A percentile compares a stretch with the other conserved stretches of the same genome.
Conservation (phyloP, 139 green algal genomes). For the Tetraselmis striata region DNA sequence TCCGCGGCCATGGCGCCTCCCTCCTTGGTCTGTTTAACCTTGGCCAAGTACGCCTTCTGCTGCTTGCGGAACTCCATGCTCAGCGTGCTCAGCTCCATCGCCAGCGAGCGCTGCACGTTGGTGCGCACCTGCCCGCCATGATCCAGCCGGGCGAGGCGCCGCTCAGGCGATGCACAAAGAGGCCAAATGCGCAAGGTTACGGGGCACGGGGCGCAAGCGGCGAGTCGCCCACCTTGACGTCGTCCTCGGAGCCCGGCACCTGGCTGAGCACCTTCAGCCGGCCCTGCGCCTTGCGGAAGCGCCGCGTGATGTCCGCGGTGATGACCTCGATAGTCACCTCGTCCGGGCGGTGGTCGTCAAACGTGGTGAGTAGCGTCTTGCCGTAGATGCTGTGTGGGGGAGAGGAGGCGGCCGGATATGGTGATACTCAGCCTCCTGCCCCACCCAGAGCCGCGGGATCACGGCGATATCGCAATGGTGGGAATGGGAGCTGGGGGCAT, state of each 20-base stretch:
- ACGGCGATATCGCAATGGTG: no score
- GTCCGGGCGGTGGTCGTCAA: constrained; percentile 45
- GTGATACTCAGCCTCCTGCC: no score
- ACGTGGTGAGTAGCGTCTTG: constrained; percentile 44
- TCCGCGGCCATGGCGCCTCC: constrained; percentile 23
- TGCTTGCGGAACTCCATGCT: constrained; percentile 78
- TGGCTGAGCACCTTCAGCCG: constrained; percentile 41
- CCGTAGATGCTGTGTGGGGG: constrained; percentile 42
- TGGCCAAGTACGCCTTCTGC: constrained; percentile 80
- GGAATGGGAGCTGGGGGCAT: no score
- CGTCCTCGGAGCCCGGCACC: constrained; percentile 16
- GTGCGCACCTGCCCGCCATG: constrained; percentile 8
- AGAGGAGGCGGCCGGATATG: no score
- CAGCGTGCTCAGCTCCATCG: constrained; percentile 75
- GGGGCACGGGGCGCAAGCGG: no score
- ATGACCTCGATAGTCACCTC: constrained; percentile 47
- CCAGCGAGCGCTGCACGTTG: constrained; percentile 76
- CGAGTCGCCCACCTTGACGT: constrained; percentile 44
- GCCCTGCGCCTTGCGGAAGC: constrained; percentile 47
- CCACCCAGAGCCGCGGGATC: not conserved
- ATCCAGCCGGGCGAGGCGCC: no score
- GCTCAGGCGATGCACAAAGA: no score
- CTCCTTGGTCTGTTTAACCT: constrained; percentile 62
- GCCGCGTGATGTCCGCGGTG: constrained; percentile 48
- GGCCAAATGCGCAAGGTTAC: no score